A percentile compares a stretch with the other conserved stretches of the same genome.
Evolutionary conservation across 441 rosid species (phyloP).

Genomic region (Gossypium aridum): DNA sequence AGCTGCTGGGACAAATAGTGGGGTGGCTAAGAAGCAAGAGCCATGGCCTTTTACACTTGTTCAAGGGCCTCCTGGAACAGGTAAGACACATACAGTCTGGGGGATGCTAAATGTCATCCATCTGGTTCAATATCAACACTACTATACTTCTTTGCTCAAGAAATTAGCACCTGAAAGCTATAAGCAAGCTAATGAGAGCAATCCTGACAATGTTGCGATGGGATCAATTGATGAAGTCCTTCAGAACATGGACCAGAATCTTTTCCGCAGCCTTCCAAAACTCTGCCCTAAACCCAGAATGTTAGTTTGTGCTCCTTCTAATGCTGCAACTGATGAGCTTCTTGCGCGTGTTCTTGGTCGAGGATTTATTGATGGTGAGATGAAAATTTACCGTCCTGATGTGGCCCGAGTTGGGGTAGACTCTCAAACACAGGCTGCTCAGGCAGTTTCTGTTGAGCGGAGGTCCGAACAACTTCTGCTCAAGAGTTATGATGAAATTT

Average conservation of each 20-base stretch:
- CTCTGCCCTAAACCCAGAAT: conserved; percentile 96
- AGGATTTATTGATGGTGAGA: conserved; percentile 98
- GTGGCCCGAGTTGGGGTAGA: conserved; percentile 98
- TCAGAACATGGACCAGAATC: conserved; percentile 97
- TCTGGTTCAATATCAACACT: conserved; percentile 97
- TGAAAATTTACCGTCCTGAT: conserved; percentile 97
- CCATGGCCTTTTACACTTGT: conserved; percentile 99
- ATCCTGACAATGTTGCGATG: conserved; percentile 47
- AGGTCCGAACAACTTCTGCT: conserved; percentile 85
- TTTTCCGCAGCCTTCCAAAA: conserved; percentile 86
- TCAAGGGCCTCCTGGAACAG: conserved; percentile 99
- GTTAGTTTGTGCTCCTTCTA: conserved; percentile 99
- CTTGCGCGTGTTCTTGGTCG: conserved; percentile 97
- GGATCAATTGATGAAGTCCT: conserved; percentile 99
- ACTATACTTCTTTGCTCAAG: conserved; percentile 91
- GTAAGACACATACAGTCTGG: conserved; percentile 99
- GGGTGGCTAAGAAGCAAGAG: conserved; percentile 72
- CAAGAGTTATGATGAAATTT: conserved; percentile 79
- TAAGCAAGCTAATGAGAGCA: conserved; percentile 71
- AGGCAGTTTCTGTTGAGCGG: conserved; percentile 98
- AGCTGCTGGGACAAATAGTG: conserved; percentile 97
- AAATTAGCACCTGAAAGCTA: conserved; percentile 97
- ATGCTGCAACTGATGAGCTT: conserved; percentile 99
- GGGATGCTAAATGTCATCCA: conserved; percentile 99
- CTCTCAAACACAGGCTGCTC: conserved; percentile 96